Percentiles rank a stretch among this genome's conserved stretches.
These are phyloP conservation scores for Alloteropsis semialata DNA, from an alignment of 176 grass and related monocot species.

Conservation along the genomic window DNA sequence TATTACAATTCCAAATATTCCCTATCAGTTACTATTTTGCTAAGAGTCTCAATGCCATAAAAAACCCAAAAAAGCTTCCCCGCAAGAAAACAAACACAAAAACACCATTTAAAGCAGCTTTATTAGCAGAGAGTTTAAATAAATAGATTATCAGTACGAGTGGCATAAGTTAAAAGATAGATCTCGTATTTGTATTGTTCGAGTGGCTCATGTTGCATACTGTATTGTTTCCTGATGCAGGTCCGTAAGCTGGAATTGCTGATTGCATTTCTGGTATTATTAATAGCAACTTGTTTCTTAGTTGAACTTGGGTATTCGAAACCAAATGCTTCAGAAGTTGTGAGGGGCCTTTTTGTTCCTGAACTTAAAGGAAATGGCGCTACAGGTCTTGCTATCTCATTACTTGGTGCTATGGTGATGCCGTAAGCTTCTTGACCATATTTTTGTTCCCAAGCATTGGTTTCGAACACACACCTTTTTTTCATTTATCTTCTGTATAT, in stretches of 20 bases:
- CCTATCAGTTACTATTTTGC: background rate
- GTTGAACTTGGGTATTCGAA: slow-evolving; percentile 86
- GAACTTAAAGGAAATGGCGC: slow-evolving; percentile 96
- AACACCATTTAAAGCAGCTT: background rate
- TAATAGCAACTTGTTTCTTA: slow-evolving; percentile 92
- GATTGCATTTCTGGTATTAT: slow-evolving; percentile 80
- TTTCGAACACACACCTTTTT: background rate
- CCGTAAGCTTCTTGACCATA: slow-evolving; percentile 60
- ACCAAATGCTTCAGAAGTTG: slow-evolving; percentile 81
- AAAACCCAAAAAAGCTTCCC: background rate
- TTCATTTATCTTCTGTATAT: slow-evolving; percentile 16
- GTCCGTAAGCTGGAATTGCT: slow-evolving; percentile 91
- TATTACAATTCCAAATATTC: slow-evolving; percentile 7
- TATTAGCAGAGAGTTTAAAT: background rate
- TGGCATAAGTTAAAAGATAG: background rate
- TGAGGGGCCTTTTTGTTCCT: slow-evolving; percentile 93
- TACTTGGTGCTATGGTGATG: slow-evolving; percentile 99
- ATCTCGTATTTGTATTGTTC: background rate
- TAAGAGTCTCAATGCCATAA: background rate
- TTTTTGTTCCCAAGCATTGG: background rate
- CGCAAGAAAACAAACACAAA: background rate
- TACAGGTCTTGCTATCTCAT: slow-evolving; percentile 85
- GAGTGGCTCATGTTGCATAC: slow-evolving; percentile 5
- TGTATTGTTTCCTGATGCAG: slow-evolving; percentile 40
- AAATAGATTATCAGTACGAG: background rate